phyloP scores from a whole-genome alignment of 2,329 filamentous ascomycete species.

The Diaporthe citrichinensis region DNA sequence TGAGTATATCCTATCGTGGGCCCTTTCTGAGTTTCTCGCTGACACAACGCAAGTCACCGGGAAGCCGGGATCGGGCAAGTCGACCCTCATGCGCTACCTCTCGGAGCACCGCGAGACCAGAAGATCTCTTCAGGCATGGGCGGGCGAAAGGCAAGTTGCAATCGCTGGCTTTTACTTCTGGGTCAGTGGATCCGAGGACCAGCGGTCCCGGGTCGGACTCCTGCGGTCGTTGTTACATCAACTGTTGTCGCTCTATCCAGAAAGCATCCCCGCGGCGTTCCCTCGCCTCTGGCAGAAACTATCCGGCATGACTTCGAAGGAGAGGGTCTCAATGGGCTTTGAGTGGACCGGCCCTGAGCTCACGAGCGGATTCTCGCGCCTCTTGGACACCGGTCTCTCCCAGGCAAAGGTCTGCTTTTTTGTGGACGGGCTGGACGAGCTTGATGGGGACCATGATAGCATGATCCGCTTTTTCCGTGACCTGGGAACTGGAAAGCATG shows the following conservation, averaged over 20 bases:
- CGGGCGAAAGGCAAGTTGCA: conserved; percentile 45
- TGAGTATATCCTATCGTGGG: neutral
- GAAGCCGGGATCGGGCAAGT: conserved; percentile 63
- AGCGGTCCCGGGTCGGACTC: conserved; percentile 55
- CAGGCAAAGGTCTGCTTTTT: conserved; percentile 46
- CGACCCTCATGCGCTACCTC: conserved; percentile 59
- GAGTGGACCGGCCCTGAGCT: conserved; percentile 52
- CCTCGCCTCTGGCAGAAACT: conserved; percentile 50
- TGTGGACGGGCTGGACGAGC: conserved; percentile 48
- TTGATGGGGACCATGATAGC: conserved; percentile 46
- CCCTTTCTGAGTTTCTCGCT: neutral
- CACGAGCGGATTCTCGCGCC: conserved; percentile 44
- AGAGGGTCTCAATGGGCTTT: conserved; percentile 48
- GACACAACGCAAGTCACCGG: conserved; percentile 55
- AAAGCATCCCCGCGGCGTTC: conserved; percentile 47
- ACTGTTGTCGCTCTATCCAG: conserved; percentile 47
- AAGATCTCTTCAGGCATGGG: conserved; percentile 48
- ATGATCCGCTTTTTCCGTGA: conserved; percentile 45
- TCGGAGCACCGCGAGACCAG: conserved; percentile 45
- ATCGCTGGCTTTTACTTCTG: conserved; percentile 62
- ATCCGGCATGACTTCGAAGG: conserved; percentile 47
- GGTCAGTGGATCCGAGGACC: conserved; percentile 56
- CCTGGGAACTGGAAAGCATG: conserved; percentile 38
- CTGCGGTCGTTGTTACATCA: conserved; percentile 55
- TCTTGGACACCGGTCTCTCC: conserved; percentile 44